Percentiles rank a stretch among this genome's conserved stretches.
Evolutionary conservation across 169 alveolate species (phyloP).

Genomic region (Plasmodium sp.): DNA sequence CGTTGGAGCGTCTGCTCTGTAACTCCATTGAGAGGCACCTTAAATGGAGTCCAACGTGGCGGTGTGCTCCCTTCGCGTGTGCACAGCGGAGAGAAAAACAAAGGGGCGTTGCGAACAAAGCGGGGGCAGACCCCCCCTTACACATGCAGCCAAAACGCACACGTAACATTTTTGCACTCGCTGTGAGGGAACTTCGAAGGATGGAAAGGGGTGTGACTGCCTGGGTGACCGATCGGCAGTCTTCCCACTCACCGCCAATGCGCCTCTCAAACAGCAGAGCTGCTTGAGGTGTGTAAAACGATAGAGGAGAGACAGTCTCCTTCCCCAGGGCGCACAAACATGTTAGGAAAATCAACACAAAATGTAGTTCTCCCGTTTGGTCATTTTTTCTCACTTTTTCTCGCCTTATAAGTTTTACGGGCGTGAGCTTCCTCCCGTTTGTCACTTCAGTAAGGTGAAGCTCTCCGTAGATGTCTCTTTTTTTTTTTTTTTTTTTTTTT

Average conservation of each 20-base stretch:
- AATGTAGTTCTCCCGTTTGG: neutral
- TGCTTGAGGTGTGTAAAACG: neutral
- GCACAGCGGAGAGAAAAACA: neutral
- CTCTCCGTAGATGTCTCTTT: neutral
- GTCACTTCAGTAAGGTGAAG: neutral
- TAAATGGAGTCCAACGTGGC: neutral
- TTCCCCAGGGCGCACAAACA: neutral
- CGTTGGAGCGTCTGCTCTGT: neutral
- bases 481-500: slow-evolving; percentile 4
- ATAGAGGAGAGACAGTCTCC: neutral
- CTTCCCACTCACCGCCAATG: neutral
- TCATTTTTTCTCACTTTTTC: neutral
- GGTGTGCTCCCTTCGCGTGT: neutral
- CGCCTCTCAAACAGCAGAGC: neutral
- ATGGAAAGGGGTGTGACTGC: neutral
- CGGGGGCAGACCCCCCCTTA: neutral
- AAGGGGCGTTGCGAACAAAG: neutral
- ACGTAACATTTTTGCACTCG: neutral
- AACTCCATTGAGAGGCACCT: neutral
- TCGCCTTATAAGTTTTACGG: neutral
- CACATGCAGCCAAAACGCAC: neutral
- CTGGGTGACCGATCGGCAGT: neutral
- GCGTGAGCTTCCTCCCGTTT: neutral
- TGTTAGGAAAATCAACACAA: neutral
- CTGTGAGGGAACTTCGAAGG: neutral